phyloP scores from a whole-genome alignment of 2,329 filamentous ascomycete species.

The Colletotrichum sp. region DNA sequence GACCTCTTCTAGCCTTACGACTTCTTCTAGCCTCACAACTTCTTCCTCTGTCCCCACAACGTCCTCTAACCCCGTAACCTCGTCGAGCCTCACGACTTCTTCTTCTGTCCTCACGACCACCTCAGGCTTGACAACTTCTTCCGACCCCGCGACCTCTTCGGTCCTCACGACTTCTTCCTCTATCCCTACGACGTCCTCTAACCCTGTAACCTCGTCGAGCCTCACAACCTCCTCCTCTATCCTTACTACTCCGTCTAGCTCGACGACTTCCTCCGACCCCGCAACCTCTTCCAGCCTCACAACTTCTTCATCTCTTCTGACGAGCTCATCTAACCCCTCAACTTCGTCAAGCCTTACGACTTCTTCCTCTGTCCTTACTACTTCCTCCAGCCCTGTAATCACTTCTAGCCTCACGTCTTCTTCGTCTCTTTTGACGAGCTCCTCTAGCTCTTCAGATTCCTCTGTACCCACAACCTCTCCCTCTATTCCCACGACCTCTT shows the following conservation, averaged over 20 bases:
- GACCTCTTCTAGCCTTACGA: too few relatives aligned
- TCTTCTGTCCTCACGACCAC: too few relatives aligned
- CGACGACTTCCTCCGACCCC: neutral
- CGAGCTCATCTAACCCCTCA: too few relatives aligned
- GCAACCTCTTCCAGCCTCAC: neutral
- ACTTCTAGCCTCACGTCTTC: neutral
- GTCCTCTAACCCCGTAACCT: too few relatives aligned
- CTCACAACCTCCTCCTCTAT: neutral
- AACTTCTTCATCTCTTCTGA: neutral
- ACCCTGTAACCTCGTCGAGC: neutral
- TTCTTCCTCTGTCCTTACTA: neutral
- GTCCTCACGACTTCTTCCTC: neutral
- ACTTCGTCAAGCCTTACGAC: neutral
- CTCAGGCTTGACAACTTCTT: too few relatives aligned
- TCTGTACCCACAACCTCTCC: neutral
- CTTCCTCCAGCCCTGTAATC: accelerated
- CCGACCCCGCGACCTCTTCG: too few relatives aligned
- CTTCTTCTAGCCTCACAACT: neutral
- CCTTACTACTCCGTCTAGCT: neutral
- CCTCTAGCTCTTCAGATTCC: neutral
- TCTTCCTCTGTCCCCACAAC: neutral
- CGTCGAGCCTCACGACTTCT: neutral
- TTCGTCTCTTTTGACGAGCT: neutral
- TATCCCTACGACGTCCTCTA: neutral
- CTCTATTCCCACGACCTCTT: neutral